Evolutionary conservation across 2,329 filamentous ascomycete species (phyloP).

Genomic region (Trichoderma afroharzianum): DNA sequence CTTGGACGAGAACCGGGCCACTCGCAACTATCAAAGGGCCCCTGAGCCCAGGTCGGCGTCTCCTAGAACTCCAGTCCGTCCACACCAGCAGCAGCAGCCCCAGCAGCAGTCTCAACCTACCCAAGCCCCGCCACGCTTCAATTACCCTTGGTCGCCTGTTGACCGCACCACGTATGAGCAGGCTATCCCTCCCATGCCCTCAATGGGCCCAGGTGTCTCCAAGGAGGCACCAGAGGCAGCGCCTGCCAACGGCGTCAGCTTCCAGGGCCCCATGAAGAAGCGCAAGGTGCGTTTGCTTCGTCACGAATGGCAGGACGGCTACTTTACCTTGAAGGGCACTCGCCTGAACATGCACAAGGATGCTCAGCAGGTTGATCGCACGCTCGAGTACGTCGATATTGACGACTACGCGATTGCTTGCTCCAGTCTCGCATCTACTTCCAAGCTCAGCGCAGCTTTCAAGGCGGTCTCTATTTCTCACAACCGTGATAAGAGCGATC

Average conservation of each 20-base stretch:
- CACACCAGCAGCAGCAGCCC: background rate
- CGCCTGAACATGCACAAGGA: conserved; percentile 74
- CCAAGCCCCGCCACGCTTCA: conserved; percentile 51
- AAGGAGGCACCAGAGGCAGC: conserved; percentile 30
- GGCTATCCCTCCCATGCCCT: conserved; percentile 37
- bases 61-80: conserved; percentile 32
- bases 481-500: conserved; percentile 50
- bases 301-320: conserved; percentile 90
- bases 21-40: conserved; percentile 34
- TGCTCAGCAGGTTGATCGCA: conserved; percentile 46
- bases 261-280: conserved; percentile 91
- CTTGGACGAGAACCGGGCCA: conserved; percentile 61
- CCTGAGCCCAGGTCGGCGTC: conserved; percentile 35
- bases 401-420: conserved; percentile 87
- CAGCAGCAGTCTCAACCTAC: conserved; percentile 35
- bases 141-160: conserved; percentile 55
- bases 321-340: conserved; percentile 79
- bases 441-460: conserved; percentile 83
- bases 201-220: conserved; percentile 22
- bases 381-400: conserved; percentile 78
- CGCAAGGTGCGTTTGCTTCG: conserved; percentile 84
- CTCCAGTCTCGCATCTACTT: conserved; percentile 68
- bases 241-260: conserved; percentile 54
- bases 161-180: conserved; percentile 45
- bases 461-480: conserved; percentile 69